Percentiles rank a stretch among this genome's conserved stretches.
phyloP scores from a whole-genome alignment of 2,329 filamentous ascomycete species.

The Aureobasidium melanogenum region DNA sequence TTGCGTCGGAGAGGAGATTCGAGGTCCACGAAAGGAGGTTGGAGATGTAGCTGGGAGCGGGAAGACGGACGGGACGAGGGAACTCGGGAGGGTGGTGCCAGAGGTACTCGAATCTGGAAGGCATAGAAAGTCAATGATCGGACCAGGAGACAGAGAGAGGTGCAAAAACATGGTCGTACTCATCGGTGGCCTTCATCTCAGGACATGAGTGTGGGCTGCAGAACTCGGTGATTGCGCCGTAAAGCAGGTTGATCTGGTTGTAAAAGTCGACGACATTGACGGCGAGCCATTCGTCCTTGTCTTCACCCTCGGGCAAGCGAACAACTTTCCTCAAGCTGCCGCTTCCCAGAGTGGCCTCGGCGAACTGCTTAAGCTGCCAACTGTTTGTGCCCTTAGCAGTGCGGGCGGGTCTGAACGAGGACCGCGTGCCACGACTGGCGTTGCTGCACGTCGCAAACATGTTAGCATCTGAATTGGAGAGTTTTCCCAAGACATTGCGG shows the following conservation, averaged over 20 bases:
- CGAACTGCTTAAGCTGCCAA: conserved; percentile 95
- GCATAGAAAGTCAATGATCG: background rate
- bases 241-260: conserved; percentile 98
- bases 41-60: conserved; percentile 94
- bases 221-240: conserved; percentile 98
- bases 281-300: conserved; percentile 95
- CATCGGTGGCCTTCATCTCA: conserved; percentile 99
- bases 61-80: conserved; percentile 96
- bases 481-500: conserved; percentile 13
- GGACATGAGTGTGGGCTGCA: conserved; percentile 95
- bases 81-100: conserved; percentile 95
- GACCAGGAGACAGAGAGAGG: background rate
- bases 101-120: conserved; percentile 81
- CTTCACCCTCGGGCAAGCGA: conserved; percentile 92
- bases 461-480: conserved; percentile 23
- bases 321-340: conserved; percentile 94
- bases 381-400: conserved; percentile 77
- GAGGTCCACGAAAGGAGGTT: conserved; percentile 97
- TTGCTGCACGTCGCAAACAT: conserved; percentile 32
- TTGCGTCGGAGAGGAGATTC: conserved; percentile 88
- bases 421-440: conserved; percentile 59
- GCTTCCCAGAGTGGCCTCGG: conserved; percentile 89
- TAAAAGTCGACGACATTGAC: conserved; percentile 99
- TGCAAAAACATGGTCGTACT: conserved; percentile 46
- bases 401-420: conserved; percentile 83